Conservation (phyloP, 257 asterid genomes). For the Lavandula angustifolia region DNA sequence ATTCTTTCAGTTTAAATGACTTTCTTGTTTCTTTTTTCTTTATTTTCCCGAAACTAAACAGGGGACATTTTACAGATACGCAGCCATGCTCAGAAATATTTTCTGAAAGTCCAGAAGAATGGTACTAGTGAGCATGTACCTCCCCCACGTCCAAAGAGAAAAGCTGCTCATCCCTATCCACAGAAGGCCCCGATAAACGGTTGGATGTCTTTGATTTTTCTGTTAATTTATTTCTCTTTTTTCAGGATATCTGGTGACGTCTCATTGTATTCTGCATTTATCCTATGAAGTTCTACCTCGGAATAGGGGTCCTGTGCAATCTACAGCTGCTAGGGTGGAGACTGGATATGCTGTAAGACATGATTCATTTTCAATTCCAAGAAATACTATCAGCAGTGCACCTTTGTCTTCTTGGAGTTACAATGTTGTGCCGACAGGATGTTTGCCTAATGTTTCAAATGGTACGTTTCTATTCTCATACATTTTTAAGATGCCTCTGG, state of each 20-base stretch:
- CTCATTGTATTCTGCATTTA: conserved; percentile 13
- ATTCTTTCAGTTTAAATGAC: background rate
- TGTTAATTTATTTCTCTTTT: conserved; percentile 1
- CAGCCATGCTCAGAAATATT: conserved; percentile 95
- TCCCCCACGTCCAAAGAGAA: conserved; percentile 97
- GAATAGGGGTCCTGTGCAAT: conserved; percentile 44
- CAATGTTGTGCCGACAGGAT: conserved; percentile 44
- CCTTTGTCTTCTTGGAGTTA: conserved; percentile 54
- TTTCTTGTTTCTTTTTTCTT: background rate
- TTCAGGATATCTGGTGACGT: conserved; percentile 6
- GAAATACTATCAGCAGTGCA: conserved; percentile 39
- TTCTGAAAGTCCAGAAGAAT: conserved; percentile 82
- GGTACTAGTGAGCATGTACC: conserved; percentile 86
- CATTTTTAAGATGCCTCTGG: conserved; percentile 4
- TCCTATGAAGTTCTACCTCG: conserved; percentile 42
- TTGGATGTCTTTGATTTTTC: conserved; percentile 27
- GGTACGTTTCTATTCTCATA: conserved; percentile 43
- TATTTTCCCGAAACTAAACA: conserved; percentile 20
- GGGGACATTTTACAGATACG: conserved; percentile 68
- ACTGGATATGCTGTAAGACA: conserved; percentile 44
- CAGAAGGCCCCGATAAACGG: conserved; percentile 79
- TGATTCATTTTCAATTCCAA: conserved; percentile 50
- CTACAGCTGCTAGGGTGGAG: conserved; percentile 53
- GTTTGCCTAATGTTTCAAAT: conserved; percentile 36
- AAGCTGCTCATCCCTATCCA: conserved; percentile 92